A percentile compares a stretch with the other conserved stretches of the same genome.
Evolutionary conservation across 768 basidiomycete species (phyloP).

Genomic region (Calvatia gigantea): DNA sequence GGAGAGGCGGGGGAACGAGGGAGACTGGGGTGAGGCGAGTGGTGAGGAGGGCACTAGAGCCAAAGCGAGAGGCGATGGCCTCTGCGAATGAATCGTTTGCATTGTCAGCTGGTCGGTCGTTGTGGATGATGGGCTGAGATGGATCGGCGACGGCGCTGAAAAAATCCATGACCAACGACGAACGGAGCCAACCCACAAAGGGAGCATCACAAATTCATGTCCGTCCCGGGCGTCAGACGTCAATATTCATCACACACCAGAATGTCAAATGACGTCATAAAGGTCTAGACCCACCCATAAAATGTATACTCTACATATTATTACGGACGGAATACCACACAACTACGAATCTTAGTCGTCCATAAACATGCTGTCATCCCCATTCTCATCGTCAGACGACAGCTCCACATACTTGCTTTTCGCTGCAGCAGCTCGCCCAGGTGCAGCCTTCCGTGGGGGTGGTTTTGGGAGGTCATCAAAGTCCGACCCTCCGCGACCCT

Average conservation of each 20-base stretch:
- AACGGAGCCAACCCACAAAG: slow-evolving; percentile 9
- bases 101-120: slow-evolving; percentile 15
- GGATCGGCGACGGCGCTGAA: slow-evolving; percentile 31
- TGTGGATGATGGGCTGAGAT: slow-evolving; percentile 17
- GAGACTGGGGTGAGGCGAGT: slow-evolving; percentile 23
- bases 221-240: not conserved
- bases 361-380: slow-evolving; percentile 45
- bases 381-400: slow-evolving; percentile 43
- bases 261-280: slow-evolving; percentile 17
- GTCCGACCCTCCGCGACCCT: slow-evolving; percentile 30
- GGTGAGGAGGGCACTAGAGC: slow-evolving; percentile 29
- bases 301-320: not conserved
- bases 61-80: slow-evolving; percentile 49
- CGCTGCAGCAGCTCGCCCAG: slow-evolving; percentile 46
- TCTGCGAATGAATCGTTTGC: slow-evolving; percentile 45
- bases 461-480: slow-evolving; percentile 32
- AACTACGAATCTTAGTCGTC: slow-evolving; percentile 25
- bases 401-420: slow-evolving; percentile 66
- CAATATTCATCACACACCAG: not conserved
- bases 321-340: not conserved
- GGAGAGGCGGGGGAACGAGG: slow-evolving; percentile 13
- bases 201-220: not conserved
- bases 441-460: slow-evolving; percentile 34
- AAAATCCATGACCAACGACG: slow-evolving; percentile 33
- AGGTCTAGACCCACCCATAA: not conserved